Base-by-base conservation (phyloP, 2,329 filamentous ascomycete genomes). In the Sphaerulina populicola region DNA sequence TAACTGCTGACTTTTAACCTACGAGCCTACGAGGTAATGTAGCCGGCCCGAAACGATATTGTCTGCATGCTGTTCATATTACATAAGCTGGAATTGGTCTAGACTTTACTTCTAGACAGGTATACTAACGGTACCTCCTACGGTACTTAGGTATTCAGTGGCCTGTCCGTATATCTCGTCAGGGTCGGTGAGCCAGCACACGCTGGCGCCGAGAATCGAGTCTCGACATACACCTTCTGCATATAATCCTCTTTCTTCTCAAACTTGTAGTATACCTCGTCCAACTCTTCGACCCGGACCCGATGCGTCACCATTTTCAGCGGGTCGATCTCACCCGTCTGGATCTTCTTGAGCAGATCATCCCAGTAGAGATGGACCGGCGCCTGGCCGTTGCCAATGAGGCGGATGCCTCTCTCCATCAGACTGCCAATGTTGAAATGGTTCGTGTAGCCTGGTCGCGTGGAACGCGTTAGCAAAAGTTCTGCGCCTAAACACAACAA, bases 311-410 rank as follows among this genome's bases (percentile, higher is more conserved):
- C 73, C 86, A 94, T 94, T 65, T 86, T 81, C 33, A 84, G 69
- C 0, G 87, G 86, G 53, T 94, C 81, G 38, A 94, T 79, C 57
- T 83, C 76, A 30, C 81, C 81, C 18, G 74, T 74, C 61, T 82
- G 77, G 55, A 94, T 85, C 65, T 75, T 74, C 55, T 78, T 71
- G 41, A 93, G 74, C n/a, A 94, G 73, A 3, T 86, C 78, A 21
- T 88, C 75, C 88, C 87, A 94, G 71, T 94, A 93, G 62, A 83
- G 79, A 62, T 91, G 86, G 0, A 94, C 86, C 0, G 88, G 88
- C 2, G 79, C 79, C 64, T 83, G 80, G 3, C 80, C 80, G 58
- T 82, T 82, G 38, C 80, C 80, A 57, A 81, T 89, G 40, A 94
- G 77, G 1, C 86, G 82, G 59, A 94, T 81, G n/a, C 88, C 88